A percentile compares a stretch with the other conserved stretches of the same genome.
phyloP scores from a whole-genome alignment of 1,284 basidiomycete genomes.

The Sparassis latifolia region DNA sequence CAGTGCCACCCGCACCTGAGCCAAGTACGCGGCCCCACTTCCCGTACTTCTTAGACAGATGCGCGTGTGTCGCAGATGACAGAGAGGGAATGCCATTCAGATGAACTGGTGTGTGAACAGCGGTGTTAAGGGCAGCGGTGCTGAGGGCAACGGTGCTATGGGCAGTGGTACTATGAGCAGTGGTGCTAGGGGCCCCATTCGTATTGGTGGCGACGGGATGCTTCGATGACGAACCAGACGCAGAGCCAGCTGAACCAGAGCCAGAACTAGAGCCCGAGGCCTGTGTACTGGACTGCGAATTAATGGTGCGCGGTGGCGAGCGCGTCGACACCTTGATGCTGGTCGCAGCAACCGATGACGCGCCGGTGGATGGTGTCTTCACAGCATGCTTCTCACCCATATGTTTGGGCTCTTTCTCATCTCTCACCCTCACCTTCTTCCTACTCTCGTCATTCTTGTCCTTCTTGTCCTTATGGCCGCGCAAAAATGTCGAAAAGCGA shows the following conservation, averaged over 20 bases:
- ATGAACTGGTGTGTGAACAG: not conserved
- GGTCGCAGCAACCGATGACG: slow-evolving; percentile 14
- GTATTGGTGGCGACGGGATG: slow-evolving; percentile 6
- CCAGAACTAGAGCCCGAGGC: slow-evolving; percentile 4
- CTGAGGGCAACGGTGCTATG: no score
- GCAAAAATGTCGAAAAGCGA: slow-evolving; percentile 20
- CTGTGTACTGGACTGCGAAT: slow-evolving; percentile 17
- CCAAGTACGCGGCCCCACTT: slow-evolving; percentile 97
- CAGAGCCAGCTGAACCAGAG: slow-evolving; percentile 7
- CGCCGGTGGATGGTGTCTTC: slow-evolving; percentile 23
- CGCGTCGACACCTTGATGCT: slow-evolving; percentile 20
- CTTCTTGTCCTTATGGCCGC: slow-evolving; percentile 16
- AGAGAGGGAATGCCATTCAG: slow-evolving; percentile 31
- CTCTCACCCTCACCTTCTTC: slow-evolving; percentile 12
- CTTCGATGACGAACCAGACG: slow-evolving; percentile 9
- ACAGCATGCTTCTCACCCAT: slow-evolving; percentile 5
- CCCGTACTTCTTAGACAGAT: slow-evolving; percentile 96
- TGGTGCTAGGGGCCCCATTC: no score
- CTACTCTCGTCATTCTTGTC: not conserved
- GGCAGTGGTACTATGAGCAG: no score
- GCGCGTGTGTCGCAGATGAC: slow-evolving; percentile 82
- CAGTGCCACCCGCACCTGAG: slow-evolving; percentile 95
- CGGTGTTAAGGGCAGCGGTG: no score
- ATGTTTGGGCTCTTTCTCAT: not conserved
- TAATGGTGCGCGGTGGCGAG: slow-evolving; percentile 21